Evolutionary conservation across 192 early-diverging fungal species (phyloP).

Genomic region (Podila minutissima): DNA sequence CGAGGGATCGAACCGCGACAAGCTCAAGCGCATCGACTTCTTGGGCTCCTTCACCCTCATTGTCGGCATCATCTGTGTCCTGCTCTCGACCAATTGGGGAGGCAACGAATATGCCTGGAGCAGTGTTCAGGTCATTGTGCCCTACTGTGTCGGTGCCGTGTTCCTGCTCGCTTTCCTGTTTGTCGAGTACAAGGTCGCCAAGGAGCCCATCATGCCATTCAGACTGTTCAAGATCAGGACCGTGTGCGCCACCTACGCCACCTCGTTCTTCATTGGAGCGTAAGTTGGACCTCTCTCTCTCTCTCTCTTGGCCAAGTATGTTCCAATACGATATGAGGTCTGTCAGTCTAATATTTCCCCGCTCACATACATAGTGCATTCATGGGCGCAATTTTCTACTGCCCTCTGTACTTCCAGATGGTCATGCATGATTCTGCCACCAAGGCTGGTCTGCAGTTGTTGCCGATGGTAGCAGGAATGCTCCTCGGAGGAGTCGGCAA

Average conservation of each 20-base stretch:
- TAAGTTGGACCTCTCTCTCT: slow-evolving; percentile 1
- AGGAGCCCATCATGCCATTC: slow-evolving; percentile 78
- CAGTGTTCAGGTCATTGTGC: slow-evolving; percentile 59
- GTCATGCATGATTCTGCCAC: slow-evolving; percentile 69
- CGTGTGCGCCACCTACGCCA: slow-evolving; percentile 63
- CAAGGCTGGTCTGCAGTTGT: slow-evolving; percentile 72
- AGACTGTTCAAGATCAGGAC: slow-evolving; percentile 71
- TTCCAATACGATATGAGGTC: neutral
- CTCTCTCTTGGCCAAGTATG: neutral
- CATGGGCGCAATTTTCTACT: slow-evolving; percentile 70
- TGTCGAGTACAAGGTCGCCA: slow-evolving; percentile 71
- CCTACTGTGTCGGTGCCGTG: slow-evolving; percentile 64
- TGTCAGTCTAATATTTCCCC: slow-evolving; percentile 19
- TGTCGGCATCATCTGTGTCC: slow-evolving; percentile 32
- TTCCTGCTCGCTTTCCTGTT: slow-evolving; percentile 61
- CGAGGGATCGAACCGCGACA: slow-evolving; percentile 15
- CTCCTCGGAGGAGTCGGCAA: slow-evolving; percentile 67
- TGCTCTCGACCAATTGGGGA: slow-evolving; percentile 51
- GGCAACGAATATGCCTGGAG: slow-evolving; percentile 75
- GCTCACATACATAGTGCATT: slow-evolving; percentile 45
- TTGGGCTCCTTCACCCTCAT: slow-evolving; percentile 46
- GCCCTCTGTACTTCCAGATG: slow-evolving; percentile 80
- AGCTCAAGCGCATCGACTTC: slow-evolving; percentile 42
- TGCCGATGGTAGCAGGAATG: slow-evolving; percentile 77
- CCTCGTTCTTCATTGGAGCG: slow-evolving; percentile 71